Evolutionary conservation across 2,329 filamentous ascomycete species (phyloP), one percentile per base, ranked within the genome.

Genomic region (Sporothrix brasiliensis): DNA sequence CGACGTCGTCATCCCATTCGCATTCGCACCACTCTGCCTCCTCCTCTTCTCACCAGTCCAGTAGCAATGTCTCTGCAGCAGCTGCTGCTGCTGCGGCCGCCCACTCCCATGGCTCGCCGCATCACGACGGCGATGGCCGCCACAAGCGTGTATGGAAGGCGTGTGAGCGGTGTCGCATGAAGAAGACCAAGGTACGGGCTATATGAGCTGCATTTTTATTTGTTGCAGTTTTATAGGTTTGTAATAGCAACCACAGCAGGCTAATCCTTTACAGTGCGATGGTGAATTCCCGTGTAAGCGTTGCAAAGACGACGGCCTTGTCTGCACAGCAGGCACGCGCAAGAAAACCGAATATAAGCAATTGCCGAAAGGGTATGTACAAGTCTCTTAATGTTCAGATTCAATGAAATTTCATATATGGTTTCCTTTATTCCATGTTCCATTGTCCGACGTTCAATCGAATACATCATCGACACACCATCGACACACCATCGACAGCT

Each of bases 331-430:
- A 19, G 87, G 87, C 9, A 85, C 86, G 16, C 81, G 88, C 73
- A 89, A 89, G 76, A 89, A 89, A 85, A 87, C 87, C n/a, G 87
- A 89, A 75, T 89, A 88, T 77, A 90, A 90, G 80, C 87, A 89
- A 78, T 77, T 89, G 61, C 87, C 88, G 13, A 80, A 85, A 81
- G 87, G 87, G 83, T 89, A 83, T 71, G 84, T 77, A 19, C 39
- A 19, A n/a, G 9, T 11, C 19, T 56, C 21, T n/a, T n/a, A 16
- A 19, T n/a, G 16, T n/a, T 50, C 5, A 9, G 16, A 10, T n/a
- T 50, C 19, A 34, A n/a, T n/a, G 49, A 6, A 50, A 21, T 13
- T 27, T 9, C 56, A 19, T 5, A 34, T 34, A 34, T 34, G 5
- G 34, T 34, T 9, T 65, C 39, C 49, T 16, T 19, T 54, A 24